phyloP scores from a whole-genome alignment of 139 green algal species.

The Nannochloris sp. region DNA sequence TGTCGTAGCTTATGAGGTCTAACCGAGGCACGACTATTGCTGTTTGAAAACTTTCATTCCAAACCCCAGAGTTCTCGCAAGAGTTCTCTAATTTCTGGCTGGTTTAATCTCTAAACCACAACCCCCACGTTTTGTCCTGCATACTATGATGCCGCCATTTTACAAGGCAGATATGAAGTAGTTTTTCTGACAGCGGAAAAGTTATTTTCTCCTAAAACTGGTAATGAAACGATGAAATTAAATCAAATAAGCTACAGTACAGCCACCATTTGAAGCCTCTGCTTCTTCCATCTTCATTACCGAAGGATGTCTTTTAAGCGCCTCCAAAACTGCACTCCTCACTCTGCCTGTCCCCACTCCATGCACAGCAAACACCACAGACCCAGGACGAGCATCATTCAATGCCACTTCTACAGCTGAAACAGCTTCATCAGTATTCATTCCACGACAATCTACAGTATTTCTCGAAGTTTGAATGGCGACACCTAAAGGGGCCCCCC shows the following conservation, averaged over 20 bases:
- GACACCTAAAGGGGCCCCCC: neutral
- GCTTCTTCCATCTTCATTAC: slow-evolving; percentile 22
- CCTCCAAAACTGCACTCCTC: slow-evolving; percentile 17
- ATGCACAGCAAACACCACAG: slow-evolving; percentile 43
- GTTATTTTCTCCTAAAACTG: neutral
- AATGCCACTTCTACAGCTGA: slow-evolving; percentile 13
- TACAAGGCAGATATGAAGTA: neutral
- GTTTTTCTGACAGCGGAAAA: neutral
- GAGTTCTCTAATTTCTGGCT: slow-evolving; percentile 8
- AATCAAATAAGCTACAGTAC: slow-evolving; percentile 18
- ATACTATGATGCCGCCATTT: neutral
- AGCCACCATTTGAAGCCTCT: slow-evolving; percentile 23
- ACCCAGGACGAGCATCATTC: neutral
- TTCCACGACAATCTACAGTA: slow-evolving; percentile 42
- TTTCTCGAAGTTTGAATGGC: slow-evolving; percentile 35
- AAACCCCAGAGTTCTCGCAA: neutral
- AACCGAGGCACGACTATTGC: slow-evolving; percentile 11
- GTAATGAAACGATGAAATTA: neutral
- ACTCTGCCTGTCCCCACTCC: slow-evolving; percentile 39
- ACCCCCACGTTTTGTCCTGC: neutral
- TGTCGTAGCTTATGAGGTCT: slow-evolving; percentile 10
- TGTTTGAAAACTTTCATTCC: slow-evolving; percentile 15
- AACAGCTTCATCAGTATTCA: slow-evolving; percentile 9
- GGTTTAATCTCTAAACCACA: slow-evolving; percentile 2
- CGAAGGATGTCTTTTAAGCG: neutral